These are phyloP conservation scores for Achaetomium macrosporum DNA, from an alignment of 2,329 filamentous ascomycete genomes.

Conservation along the genomic window DNA sequence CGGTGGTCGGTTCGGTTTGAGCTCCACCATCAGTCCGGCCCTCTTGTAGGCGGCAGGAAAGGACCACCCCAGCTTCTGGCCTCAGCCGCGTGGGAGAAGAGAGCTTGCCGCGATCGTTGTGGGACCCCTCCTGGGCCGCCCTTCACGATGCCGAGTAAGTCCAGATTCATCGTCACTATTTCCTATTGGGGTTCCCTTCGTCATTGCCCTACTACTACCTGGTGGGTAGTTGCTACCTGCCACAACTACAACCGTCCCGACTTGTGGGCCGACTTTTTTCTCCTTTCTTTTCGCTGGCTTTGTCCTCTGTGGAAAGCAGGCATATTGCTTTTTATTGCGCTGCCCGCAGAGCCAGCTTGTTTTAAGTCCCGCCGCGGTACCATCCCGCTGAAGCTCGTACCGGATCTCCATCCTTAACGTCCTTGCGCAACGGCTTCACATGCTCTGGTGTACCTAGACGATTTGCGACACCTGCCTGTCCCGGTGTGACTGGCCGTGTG, in stretches of 20 bases:
- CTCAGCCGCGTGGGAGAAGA: conserved; percentile 9
- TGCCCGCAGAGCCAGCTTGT: background rate
- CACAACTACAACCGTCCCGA: background rate
- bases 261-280: background rate
- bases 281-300: background rate
- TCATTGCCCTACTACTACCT: conserved; percentile 6
- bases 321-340: conserved; percentile 5
- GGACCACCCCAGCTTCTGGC: conserved; percentile 14
- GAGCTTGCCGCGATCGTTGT: conserved; percentile 16
- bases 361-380: background rate
- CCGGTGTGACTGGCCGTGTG: conserved; percentile 1
- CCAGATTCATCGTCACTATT: conserved; percentile 2
- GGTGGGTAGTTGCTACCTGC: background rate
- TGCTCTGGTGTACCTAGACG: background rate
- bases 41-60: conserved; percentile 10
- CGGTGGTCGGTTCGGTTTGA: background rate
- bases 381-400: background rate
- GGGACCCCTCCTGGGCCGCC: conserved; percentile 17
- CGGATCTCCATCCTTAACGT: background rate
- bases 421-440: background rate
- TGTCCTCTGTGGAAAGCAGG: background rate
- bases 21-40: conserved; percentile 13
- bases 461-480: conserved; percentile 1
- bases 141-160: conserved; percentile 26
- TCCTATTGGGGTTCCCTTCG: background rate